Conservation (phyloP, 2,329 filamentous ascomycete species). For the Colletotrichum karsti region DNA sequence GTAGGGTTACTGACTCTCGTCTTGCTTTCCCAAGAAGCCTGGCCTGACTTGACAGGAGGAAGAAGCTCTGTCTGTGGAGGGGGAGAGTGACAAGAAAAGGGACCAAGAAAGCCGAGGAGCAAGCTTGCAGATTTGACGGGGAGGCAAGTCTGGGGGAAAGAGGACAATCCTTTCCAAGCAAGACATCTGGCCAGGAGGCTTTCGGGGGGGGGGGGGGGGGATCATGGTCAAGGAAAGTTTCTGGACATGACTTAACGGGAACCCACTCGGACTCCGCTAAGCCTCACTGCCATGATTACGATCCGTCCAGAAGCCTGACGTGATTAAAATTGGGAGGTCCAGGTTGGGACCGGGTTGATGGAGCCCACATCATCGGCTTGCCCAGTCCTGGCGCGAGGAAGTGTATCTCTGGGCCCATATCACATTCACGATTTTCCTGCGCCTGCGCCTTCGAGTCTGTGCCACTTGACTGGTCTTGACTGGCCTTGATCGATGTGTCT, state of each 20-base stretch:
- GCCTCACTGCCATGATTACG: conserved; percentile 29
- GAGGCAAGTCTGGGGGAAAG: background rate
- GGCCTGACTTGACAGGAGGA: conserved; percentile 11
- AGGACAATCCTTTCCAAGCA: conserved; percentile 7
- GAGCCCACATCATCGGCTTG: conserved; percentile 19
- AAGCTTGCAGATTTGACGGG: conserved; percentile 2
- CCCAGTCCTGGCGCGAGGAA: conserved; percentile 18
- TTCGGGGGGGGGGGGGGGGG: background rate
- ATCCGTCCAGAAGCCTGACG: conserved; percentile 25
- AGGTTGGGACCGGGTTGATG: conserved; percentile 15
- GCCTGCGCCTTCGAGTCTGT: background rate
- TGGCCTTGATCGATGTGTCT: background rate
- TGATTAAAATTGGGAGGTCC: conserved; percentile 29
- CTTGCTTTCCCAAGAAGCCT: conserved; percentile 6
- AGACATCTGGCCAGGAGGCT: conserved; percentile 11
- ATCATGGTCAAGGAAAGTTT: conserved; percentile 1
- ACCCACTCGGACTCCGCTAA: conserved; percentile 28
- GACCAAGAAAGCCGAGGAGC: background rate
- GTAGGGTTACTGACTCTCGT: conserved; percentile 6
- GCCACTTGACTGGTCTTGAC: conserved; percentile 2
- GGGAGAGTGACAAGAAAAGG: conserved; percentile 6
- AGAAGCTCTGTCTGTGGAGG: background rate
- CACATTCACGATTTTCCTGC: background rate
- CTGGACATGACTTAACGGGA: conserved; percentile 22
- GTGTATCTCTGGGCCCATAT: conserved; percentile 8